Conservation (phyloP, 306 rosid species). For the Cajanus cajan region DNA sequence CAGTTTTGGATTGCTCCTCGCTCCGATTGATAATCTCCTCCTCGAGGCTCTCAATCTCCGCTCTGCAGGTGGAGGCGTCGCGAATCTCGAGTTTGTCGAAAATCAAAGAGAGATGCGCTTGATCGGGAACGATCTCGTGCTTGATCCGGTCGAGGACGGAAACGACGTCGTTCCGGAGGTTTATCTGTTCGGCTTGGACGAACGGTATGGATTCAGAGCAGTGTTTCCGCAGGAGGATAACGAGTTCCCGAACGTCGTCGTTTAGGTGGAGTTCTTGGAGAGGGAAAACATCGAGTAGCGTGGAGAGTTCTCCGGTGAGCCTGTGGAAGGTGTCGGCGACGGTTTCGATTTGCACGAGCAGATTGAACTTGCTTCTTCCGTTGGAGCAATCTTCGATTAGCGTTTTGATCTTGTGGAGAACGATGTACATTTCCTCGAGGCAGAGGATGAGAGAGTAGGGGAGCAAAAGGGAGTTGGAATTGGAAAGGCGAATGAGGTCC, state of each 20-base stretch:
- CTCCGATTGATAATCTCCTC: conserved; percentile 64
- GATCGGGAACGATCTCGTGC: conserved; percentile 69
- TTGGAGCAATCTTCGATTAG: conserved; percentile 62
- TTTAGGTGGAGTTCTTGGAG: conserved; percentile 44
- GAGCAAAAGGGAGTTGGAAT: neutral
- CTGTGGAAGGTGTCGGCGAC: conserved; percentile 60
- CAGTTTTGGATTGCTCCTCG: conserved; percentile 64
- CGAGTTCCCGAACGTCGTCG: conserved; percentile 71
- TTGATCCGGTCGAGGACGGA: conserved; percentile 59
- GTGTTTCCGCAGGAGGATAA: conserved; percentile 58
- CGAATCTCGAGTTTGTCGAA: conserved; percentile 53
- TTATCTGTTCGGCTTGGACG: conserved; percentile 40
- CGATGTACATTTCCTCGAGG: conserved; percentile 73
- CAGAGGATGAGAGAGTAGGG: conserved; percentile 59
- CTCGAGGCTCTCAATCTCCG: conserved; percentile 71
- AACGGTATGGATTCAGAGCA: conserved; percentile 38
- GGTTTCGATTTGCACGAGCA: conserved; percentile 53
- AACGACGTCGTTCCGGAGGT: conserved; percentile 47
- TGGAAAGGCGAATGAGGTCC: conserved; percentile 41
- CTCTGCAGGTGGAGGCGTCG: conserved; percentile 65
- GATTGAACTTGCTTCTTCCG: conserved; percentile 67
- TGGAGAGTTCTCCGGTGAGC: conserved; percentile 63
- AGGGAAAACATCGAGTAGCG: conserved; percentile 77
- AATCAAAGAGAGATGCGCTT: conserved; percentile 38
- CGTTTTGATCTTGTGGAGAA: conserved; percentile 65